A percentile compares a stretch with the other conserved stretches of the same genome.
Evolutionary conservation across 2,329 filamentous ascomycete species (phyloP).

Genomic region (Colletotrichum agaves): DNA sequence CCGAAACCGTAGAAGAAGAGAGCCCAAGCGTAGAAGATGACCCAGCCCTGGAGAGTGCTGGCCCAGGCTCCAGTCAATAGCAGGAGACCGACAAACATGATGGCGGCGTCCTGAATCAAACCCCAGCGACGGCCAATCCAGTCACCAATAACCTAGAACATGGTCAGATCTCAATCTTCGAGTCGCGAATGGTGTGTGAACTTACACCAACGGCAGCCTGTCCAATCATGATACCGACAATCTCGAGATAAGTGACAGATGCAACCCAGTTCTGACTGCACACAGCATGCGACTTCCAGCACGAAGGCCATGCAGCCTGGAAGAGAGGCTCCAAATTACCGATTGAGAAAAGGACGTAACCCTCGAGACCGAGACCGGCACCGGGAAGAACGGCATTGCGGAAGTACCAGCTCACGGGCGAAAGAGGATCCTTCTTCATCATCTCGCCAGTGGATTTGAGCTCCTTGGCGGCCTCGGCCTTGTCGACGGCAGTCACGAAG

Average conservation of each 20-base stretch:
- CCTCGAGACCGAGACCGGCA: slow-evolving; percentile 91
- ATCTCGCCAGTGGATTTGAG: slow-evolving; percentile 75
- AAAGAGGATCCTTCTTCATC: slow-evolving; percentile 87
- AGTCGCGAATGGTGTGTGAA: slow-evolving; percentile 31
- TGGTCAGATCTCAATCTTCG: neutral
- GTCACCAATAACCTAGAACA: slow-evolving; percentile 63
- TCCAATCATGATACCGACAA: slow-evolving; percentile 93
- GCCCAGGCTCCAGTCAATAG: slow-evolving; percentile 96
- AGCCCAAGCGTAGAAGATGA: slow-evolving; percentile 96
- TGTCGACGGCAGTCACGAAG: slow-evolving; percentile 82
- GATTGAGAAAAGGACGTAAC: slow-evolving; percentile 96
- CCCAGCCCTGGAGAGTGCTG: slow-evolving; percentile 87
- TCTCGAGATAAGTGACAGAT: slow-evolving; percentile 90
- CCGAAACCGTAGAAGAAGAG: slow-evolving; percentile 80
- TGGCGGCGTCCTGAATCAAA: slow-evolving; percentile 90
- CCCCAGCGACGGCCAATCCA: slow-evolving; percentile 94
- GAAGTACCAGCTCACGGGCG: slow-evolving; percentile 87
- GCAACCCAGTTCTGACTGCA: slow-evolving; percentile 86
- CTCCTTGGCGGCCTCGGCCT: slow-evolving; percentile 75
- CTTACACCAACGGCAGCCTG: slow-evolving; percentile 86
- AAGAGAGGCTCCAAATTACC: slow-evolving; percentile 91
- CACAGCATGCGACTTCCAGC: slow-evolving; percentile 74
- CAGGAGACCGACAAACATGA: slow-evolving; percentile 93
- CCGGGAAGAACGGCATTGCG: slow-evolving; percentile 92
- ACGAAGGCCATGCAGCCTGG: slow-evolving; percentile 76